phyloP scores from a whole-genome alignment of 352 stramenopile genomes.

The Phytophthora pistaciae region DNA sequence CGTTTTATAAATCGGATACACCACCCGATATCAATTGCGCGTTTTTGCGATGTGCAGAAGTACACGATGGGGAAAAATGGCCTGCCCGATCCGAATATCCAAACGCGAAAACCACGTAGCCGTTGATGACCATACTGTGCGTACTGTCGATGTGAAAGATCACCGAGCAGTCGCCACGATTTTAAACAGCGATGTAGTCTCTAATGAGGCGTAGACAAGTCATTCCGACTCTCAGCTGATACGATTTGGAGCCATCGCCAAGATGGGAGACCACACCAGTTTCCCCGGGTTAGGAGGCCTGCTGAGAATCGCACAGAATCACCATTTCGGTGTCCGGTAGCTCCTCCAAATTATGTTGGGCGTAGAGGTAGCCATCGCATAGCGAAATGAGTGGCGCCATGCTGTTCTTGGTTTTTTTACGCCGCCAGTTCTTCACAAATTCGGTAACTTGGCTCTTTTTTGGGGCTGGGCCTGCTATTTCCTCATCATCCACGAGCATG shows the following conservation, averaged over 20 bases:
- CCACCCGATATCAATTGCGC: constrained; percentile 8
- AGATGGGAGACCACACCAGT: not conserved
- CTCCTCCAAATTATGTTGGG: not conserved
- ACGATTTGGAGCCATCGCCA: not conserved
- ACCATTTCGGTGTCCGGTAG: not conserved
- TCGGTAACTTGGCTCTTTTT: not conserved
- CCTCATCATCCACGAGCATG: not conserved
- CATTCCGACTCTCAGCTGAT: constrained; percentile 4
- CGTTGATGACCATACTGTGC: constrained; percentile 9
- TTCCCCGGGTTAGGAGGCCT: not conserved
- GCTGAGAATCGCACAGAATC: constrained; percentile 8
- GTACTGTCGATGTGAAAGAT: constrained; percentile 14
- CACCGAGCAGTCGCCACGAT: not conserved
- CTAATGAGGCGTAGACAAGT: not conserved
- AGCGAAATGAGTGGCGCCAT: constrained; percentile 5
- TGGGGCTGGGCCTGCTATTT: not conserved
- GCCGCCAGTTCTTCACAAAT: constrained; percentile 17
- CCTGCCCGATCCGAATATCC: constrained; percentile 4
- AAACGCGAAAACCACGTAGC: constrained; percentile 5
- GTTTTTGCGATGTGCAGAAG: constrained; percentile 3
- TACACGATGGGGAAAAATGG: constrained; percentile 1
- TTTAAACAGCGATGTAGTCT: not conserved
- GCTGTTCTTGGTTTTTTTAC: not conserved
- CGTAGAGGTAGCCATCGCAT: constrained; percentile 4
- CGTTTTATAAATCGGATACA: constrained; percentile 4